Percentiles rank a stretch among this genome's conserved stretches.
Conservation (phyloP, 305 asterid genomes). For the Withania somnifera region DNA sequence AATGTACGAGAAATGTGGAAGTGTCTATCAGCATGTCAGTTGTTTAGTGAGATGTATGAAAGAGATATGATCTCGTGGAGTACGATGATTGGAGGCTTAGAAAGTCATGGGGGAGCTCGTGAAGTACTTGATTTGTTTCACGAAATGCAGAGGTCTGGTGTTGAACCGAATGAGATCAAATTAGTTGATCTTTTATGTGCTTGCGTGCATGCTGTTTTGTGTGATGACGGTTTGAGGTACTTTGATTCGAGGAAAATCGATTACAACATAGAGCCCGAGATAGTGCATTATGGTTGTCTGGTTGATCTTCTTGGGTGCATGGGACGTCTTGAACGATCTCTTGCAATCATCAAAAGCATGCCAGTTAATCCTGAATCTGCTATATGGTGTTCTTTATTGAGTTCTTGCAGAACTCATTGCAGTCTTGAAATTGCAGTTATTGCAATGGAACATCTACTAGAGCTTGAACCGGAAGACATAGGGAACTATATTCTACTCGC, state of each 20-base stretch:
- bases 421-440: slow-evolving; percentile 52
- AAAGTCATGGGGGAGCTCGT: slow-evolving; percentile 61
- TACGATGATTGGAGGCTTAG: slow-evolving; percentile 60
- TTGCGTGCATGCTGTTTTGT: slow-evolving; percentile 68
- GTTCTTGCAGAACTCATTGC: slow-evolving; percentile 59
- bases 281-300: slow-evolving; percentile 80
- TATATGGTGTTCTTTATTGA: slow-evolving; percentile 77
- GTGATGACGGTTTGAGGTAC: slow-evolving; percentile 49
- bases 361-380: slow-evolving; percentile 58
- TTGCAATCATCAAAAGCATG: slow-evolving; percentile 46
- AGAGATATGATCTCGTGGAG: slow-evolving; percentile 76
- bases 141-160: slow-evolving; percentile 35
- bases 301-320: slow-evolving; percentile 73
- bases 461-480: slow-evolving; percentile 62
- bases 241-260: slow-evolving; percentile 47
- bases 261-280: slow-evolving; percentile 39
- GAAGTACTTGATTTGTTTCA: slow-evolving; percentile 50
- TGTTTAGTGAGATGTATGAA: slow-evolving; percentile 35
- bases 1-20: slow-evolving; percentile 86
- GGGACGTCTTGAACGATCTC: slow-evolving; percentile 51
- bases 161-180: slow-evolving; percentile 67
- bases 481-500: slow-evolving; percentile 69
- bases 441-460: slow-evolving; percentile 49
- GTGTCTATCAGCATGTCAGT: slow-evolving; percentile 41
- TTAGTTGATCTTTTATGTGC: slow-evolving; percentile 81